A percentile compares a stretch with the other conserved stretches of the same genome.
phyloP scores from a whole-genome alignment of 345 rosid species.

The Brassica napus region Da-Ae NC_063444.1:1022001-1022500 shows the following conservation, averaged over 20 bases:
- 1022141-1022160: background rate
- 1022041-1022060: background rate
- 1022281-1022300: background rate
- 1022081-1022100: background rate
- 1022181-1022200: background rate
- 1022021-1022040: background rate
- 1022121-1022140: background rate
- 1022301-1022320: slow-evolving; percentile 10
- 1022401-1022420: background rate
- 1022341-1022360: slow-evolving; percentile 27
- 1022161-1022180: background rate
- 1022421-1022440: slow-evolving; percentile 7
- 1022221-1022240: background rate
- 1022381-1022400: slow-evolving; percentile 9
- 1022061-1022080: background rate
- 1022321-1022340: no score
- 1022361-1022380: slow-evolving; percentile 38
- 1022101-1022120: background rate
- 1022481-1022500: slow-evolving; percentile 47
- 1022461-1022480: slow-evolving; percentile 39
- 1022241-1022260: background rate
- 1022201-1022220: background rate
- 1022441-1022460: slow-evolving; percentile 30
- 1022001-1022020: background rate
- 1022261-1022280: background rate